Percentiles rank a stretch among this genome's conserved stretches.
Evolutionary conservation across 176 grass and related monocot species (phyloP).

Genomic region (Juncus effusus): DNA sequence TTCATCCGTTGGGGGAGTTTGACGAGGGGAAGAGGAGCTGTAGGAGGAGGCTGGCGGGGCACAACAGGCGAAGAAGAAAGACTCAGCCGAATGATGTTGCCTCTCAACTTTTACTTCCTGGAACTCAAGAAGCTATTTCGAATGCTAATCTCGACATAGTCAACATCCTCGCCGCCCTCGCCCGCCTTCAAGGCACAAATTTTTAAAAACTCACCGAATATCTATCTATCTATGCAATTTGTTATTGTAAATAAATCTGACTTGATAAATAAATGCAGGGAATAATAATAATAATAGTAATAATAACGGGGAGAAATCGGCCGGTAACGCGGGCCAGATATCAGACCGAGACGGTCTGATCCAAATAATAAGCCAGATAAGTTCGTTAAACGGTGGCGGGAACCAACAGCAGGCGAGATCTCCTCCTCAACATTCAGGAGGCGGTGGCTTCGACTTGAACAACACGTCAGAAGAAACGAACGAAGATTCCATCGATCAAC

Average conservation of each 20-base stretch:
- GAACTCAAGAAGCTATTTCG: conserved; percentile 66
- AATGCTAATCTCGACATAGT: conserved; percentile 76
- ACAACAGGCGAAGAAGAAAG: conserved; percentile 90
- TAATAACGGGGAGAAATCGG: conserved; percentile 34
- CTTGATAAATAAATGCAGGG: conserved; percentile 36
- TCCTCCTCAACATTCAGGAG: conserved; percentile 28
- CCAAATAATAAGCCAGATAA: conserved; percentile 81
- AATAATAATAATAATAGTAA: conserved; percentile 4
- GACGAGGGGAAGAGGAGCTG: conserved; percentile 99
- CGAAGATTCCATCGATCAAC: conserved; percentile 44
- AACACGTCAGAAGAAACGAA: conserved; percentile 51
- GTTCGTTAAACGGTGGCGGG: conserved; percentile 44
- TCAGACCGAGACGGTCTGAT: conserved; percentile 72
- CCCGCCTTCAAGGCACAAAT: conserved; percentile 59
- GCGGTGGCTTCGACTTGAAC: conserved; percentile 72
- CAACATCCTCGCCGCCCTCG: conserved; percentile 76
- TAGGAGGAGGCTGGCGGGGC: conserved; percentile 80
- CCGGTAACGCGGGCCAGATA: conserved; percentile 34
- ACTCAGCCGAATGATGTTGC: conserved; percentile 82
- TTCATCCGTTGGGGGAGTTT: conserved; percentile 89
- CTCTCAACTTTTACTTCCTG: conserved; percentile 64
- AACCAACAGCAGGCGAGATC: conserved; percentile 47
- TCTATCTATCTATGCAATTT: conserved; percentile 11
- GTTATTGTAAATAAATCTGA: background rate
- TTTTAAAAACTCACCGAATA: conserved; percentile 6